Base-by-base conservation (phyloP, 306 rosid species). In the Prosopis cineraria region DNA sequence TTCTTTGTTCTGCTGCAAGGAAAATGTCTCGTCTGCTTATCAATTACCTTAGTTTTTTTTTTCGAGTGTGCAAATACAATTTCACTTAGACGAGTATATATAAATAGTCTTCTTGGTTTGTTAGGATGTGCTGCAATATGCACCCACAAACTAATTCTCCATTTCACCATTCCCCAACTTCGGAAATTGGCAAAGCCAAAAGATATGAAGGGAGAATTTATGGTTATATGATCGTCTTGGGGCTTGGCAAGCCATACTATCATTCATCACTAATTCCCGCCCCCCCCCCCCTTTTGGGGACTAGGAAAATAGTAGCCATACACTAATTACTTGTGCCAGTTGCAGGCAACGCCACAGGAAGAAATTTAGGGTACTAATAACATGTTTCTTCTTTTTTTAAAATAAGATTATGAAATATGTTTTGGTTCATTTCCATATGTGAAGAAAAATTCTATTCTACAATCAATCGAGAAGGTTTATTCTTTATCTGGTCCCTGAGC, bases 1-100 rank as follows among this genome's bases (percentile, higher is more conserved):
- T 63, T 74, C 77, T 68, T 58, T 81, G 40, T 63, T 74, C 39
- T 27, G 72, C 64, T 70, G 52, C 78, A 25, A 52, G 73, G 83
- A 59, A 80, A 74, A 22, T 36, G 40, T 30, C 33, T 65, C 74
- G 19, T 60, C 68, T 68, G 75, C 47, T 52, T 29, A 44, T 66
- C 70, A 52, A 60, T 78, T 67, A 73, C 63, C 22, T 80, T 58
- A 5, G 65, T 58, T 19, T 27, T 27, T 78, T 72, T 58, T 62
- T 73, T 40, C 14, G 30, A 47, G 70, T 64, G 70, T 73, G 22
- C 59, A 60, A 60, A 62, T 39, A 56, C 45, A 20, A 39, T 37
- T 31, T n/a, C 68, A 27, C 66, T 58, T 44, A 47, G 52, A 53
- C 50, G 10, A 66, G 37, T 66, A 37, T 37, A 39, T 39, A 31